These are phyloP conservation scores for Jaenimonas drosophilae DNA, from an alignment of 208 protist species.

Conservation along the genomic window DNA sequence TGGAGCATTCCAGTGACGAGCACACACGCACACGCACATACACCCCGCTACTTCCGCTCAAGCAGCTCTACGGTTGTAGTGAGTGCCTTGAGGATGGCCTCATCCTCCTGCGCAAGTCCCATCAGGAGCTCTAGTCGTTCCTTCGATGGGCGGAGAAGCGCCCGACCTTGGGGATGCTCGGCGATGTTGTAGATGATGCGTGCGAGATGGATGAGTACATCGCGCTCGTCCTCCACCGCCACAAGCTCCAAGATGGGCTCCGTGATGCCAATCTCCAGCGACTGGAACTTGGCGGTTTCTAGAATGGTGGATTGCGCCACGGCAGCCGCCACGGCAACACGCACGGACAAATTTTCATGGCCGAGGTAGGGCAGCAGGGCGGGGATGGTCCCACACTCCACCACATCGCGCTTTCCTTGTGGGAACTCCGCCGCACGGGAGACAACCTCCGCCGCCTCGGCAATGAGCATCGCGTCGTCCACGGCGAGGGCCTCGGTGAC, in stretches of 20 bases:
- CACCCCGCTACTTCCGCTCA: conserved; percentile 6
- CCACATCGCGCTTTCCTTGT: conserved; percentile 44
- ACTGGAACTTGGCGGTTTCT: conserved; percentile 62
- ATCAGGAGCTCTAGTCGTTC: conserved; percentile 27
- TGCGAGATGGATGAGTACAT: conserved; percentile 67
- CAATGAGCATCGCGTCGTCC: conserved; percentile 29
- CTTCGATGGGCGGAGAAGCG: conserved; percentile 23
- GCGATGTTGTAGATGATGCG: conserved; percentile 50
- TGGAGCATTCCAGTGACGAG: too few relatives aligned
- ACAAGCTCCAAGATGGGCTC: conserved; percentile 22
- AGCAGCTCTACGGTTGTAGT: conserved; percentile 12
- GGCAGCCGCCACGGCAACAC: conserved; percentile 44
- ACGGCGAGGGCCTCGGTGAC: conserved; percentile 27
- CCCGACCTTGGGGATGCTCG: conserved; percentile 46
- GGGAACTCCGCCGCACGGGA: conserved; percentile 35
- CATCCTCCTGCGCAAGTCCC: conserved; percentile 25
- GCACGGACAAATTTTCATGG: conserved; percentile 52
- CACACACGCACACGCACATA: background rate
- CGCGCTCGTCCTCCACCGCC: conserved; percentile 57
- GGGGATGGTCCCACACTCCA: conserved; percentile 23
- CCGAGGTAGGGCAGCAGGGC: conserved; percentile 38
- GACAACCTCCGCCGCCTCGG: conserved; percentile 62
- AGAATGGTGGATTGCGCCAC: conserved; percentile 70
- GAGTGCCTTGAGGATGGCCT: conserved; percentile 13
- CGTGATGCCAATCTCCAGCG: conserved; percentile 31